phyloP scores from a whole-genome alignment of 2,329 filamentous ascomycete genomes.

The Pezicula rhizophila region DNA sequence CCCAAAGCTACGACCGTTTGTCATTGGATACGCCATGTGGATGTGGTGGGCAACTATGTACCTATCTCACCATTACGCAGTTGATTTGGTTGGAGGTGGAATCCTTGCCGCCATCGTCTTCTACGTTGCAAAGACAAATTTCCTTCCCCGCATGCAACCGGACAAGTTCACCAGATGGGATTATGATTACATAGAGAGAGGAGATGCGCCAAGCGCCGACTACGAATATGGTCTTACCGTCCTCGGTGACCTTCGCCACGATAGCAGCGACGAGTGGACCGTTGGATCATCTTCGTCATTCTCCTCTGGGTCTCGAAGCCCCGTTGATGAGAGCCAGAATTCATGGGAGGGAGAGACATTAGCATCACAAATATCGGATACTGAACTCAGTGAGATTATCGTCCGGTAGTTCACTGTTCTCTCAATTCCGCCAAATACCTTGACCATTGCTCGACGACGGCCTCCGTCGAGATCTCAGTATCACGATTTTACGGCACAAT shows the following conservation, averaged over 20 bases:
- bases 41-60: constrained; percentile 99
- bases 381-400: constrained; percentile 25
- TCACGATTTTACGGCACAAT: constrained; percentile 27
- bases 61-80: constrained; percentile 91
- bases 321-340: constrained; percentile 49
- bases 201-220: constrained; percentile 56
- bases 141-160: constrained; percentile 73
- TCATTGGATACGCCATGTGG: constrained; percentile 82
- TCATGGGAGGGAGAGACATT: constrained; percentile 53
- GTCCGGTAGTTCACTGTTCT: constrained; percentile 14
- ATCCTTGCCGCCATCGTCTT: constrained; percentile 73
- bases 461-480: constrained; percentile 15
- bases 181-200: constrained; percentile 87
- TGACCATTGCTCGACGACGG: constrained; percentile 10
- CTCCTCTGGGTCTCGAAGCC: constrained; percentile 28
- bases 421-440: constrained; percentile 1
- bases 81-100: constrained; percentile 84
- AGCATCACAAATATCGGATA: constrained; percentile 27
- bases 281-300: constrained; percentile 68
- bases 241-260: constrained; percentile 22
- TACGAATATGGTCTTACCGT: constrained; percentile 42
- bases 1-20: constrained; percentile 72
- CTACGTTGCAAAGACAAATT: constrained; percentile 74
- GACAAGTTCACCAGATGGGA: constrained; percentile 91
- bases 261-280: constrained; percentile 82